Evolutionary conservation across 1,284 basidiomycete genomes (phyloP).

Genomic region (Sphaerobolus stellatus): DNA sequence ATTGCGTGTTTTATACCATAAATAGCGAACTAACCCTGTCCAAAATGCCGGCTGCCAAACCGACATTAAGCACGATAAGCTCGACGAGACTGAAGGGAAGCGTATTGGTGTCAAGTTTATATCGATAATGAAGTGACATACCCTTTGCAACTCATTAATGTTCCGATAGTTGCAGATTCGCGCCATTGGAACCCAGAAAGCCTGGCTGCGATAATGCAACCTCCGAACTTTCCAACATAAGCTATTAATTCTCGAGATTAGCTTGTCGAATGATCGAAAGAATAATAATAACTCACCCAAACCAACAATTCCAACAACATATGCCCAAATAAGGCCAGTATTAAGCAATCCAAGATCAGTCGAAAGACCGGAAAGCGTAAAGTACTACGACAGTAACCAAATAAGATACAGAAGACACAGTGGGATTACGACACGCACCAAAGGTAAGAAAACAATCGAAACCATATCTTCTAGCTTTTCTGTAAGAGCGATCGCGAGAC

Average conservation of each 20-base stretch:
- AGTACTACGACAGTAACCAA: constrained; percentile 42
- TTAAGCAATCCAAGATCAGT: constrained; percentile 66
- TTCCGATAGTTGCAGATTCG: constrained; percentile 65
- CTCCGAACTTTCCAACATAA: constrained; percentile 59
- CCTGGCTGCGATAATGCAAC: constrained; percentile 54
- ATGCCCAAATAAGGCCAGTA: constrained; percentile 63
- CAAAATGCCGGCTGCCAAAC: constrained; percentile 69
- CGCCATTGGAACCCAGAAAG: constrained; percentile 54
- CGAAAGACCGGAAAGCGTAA: constrained; percentile 62
- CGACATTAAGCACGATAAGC: constrained; percentile 73
- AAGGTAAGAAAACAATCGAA: constrained; percentile 49
- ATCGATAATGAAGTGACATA: constrained; percentile 26
- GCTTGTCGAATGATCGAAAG: background rate
- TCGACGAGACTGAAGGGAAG: constrained; percentile 42
- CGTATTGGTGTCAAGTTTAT: background rate
- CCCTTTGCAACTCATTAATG: constrained; percentile 76
- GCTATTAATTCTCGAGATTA: constrained; percentile 27
- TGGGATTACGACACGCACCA: constrained; percentile 27
- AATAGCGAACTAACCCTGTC: constrained; percentile 42
- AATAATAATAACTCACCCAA: constrained; percentile 29
- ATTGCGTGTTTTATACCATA: background rate
- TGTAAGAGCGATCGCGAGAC: constrained; percentile 42
- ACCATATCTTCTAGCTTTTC: constrained; percentile 41
- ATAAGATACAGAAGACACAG: background rate
- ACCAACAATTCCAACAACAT: constrained; percentile 48